phyloP scores from a whole-genome alignment of 2,329 filamentous ascomycete genomes.

The Teratosphaeria viscida region DNA sequence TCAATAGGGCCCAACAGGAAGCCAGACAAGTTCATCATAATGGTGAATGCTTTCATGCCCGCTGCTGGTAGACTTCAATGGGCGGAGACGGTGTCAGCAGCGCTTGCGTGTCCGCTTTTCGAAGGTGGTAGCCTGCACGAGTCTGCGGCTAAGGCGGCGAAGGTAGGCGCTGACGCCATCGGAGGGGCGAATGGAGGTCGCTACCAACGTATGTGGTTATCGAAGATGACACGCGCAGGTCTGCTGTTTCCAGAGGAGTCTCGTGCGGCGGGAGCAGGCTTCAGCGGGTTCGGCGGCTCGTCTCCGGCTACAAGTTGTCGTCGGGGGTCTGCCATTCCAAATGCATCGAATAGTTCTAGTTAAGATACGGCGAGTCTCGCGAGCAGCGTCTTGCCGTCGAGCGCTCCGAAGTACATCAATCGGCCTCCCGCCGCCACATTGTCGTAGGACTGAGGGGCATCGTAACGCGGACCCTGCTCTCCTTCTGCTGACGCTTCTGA shows the following conservation, averaged over 20 bases:
- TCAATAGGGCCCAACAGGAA: not conserved
- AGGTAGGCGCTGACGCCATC: not conserved
- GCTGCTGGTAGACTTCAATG: conserved; percentile 5
- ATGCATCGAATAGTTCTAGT: not conserved
- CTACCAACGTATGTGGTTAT: conserved; percentile 8
- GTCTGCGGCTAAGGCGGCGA: conserved; percentile 7
- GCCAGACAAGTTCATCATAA: conserved; percentile 3
- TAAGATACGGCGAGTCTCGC: not conserved
- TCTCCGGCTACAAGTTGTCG: conserved; percentile 5
- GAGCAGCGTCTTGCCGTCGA: not conserved
- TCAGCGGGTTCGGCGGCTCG: conserved; percentile 4
- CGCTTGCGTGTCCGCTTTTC: conserved; percentile 2
- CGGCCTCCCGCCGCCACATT: not conserved
- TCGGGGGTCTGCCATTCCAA: conserved; percentile 4
- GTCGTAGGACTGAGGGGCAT: not conserved
- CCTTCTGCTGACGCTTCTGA: conserved; percentile 4
- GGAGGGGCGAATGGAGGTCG: conserved; percentile 2
- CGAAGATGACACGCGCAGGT: conserved; percentile 7
- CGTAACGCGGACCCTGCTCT: conserved; percentile 1
- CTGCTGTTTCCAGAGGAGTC: conserved; percentile 6
- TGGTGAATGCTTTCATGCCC: conserved; percentile 1
- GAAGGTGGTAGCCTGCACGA: conserved; percentile 7
- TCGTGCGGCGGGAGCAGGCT: conserved; percentile 3
- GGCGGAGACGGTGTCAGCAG: conserved; percentile 1
- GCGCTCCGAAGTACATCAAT: conserved; percentile 2